Evolutionary conservation across 2,329 filamentous ascomycete genomes (phyloP).

Genomic region (Helminthosporium solani): DNA sequence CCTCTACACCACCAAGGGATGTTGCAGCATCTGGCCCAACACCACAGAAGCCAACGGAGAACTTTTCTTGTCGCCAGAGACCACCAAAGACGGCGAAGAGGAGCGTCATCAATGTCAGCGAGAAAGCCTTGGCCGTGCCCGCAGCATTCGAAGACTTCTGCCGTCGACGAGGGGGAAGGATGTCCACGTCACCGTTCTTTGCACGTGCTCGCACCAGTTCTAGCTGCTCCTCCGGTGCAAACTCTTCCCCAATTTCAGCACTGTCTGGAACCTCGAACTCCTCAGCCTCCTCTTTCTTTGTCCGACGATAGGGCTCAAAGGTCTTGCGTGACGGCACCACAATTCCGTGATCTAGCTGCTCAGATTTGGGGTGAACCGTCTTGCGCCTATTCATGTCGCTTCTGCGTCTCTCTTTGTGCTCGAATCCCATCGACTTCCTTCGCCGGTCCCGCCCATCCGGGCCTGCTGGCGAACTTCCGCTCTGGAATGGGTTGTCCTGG

Average conservation of each 20-base stretch:
- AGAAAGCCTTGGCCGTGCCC: constrained; percentile 60
- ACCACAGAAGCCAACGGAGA: constrained; percentile 94
- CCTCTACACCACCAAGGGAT: constrained; percentile 59
- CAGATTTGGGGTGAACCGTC: constrained; percentile 44
- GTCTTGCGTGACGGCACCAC: constrained; percentile 58
- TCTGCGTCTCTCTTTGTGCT: constrained; percentile 45
- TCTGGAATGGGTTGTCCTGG: constrained; percentile 90
- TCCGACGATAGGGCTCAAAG: constrained; percentile 57
- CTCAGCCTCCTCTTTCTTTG: constrained; percentile 48
- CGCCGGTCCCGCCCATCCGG: constrained; percentile 46
- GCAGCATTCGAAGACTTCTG: constrained; percentile 43
- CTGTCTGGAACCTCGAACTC: constrained; percentile 33
- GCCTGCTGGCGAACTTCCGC: constrained; percentile 67
- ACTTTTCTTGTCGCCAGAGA: constrained; percentile 92
- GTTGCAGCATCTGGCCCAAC: constrained; percentile 62
- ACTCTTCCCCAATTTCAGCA: constrained; percentile 81
- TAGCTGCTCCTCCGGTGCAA: constrained; percentile 82
- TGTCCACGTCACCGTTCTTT: constrained; percentile 54
- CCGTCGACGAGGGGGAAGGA: constrained; percentile 44
- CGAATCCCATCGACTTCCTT: constrained; percentile 50
- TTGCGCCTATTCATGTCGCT: constrained; percentile 46
- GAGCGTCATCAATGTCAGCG: constrained; percentile 70
- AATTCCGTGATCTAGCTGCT: constrained; percentile 55
- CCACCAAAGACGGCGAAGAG: constrained; percentile 70
- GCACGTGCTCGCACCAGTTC: constrained; percentile 73